A percentile compares a stretch with the other conserved stretches of the same genome.
These are phyloP conservation scores for Strigomonas culicis DNA, from an alignment of 208 protist genomes.

Conservation along the genomic window DNA sequence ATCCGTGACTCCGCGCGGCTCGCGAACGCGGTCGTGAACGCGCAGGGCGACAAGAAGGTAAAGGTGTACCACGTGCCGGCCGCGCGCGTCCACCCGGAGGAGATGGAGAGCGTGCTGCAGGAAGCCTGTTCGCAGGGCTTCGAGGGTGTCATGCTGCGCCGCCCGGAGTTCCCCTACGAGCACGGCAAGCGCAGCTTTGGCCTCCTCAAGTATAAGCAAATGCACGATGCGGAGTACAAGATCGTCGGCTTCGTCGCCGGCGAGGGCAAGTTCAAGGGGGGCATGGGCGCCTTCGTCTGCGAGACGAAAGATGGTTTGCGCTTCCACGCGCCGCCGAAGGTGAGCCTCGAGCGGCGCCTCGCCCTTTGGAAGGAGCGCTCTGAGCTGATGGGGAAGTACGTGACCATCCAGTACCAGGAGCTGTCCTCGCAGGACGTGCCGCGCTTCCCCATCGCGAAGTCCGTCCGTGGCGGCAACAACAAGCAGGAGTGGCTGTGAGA, in stretches of 20 bases:
- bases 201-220: constrained; percentile 89
- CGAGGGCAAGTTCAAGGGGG: constrained; percentile 82
- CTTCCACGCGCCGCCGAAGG: constrained; percentile 76
- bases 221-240: constrained; percentile 90
- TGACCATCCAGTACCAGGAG: constrained; percentile 89
- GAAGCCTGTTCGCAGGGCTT: constrained; percentile 86
- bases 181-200: constrained; percentile 88
- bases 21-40: constrained; percentile 5
- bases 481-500: constrained; percentile 73
- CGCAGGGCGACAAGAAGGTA: constrained; percentile 19
- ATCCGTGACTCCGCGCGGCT: constrained; percentile 31
- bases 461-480: constrained; percentile 55
- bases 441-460: constrained; percentile 85
- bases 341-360: constrained; percentile 48
- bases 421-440: constrained; percentile 83
- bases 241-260: constrained; percentile 81
- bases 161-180: constrained; percentile 80
- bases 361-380: constrained; percentile 60
- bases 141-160: constrained; percentile 88
- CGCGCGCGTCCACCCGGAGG: constrained; percentile 57
- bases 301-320: constrained; percentile 70
- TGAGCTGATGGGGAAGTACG: constrained; percentile 60
- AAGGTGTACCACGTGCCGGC: constrained; percentile 85
- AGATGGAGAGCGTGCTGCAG: constrained; percentile 75
- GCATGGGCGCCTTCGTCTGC: constrained; percentile 81